These are phyloP conservation scores for Colletotrichum salicis DNA, from an alignment of 2,329 filamentous ascomycete genomes.

Conservation along the genomic window DNA sequence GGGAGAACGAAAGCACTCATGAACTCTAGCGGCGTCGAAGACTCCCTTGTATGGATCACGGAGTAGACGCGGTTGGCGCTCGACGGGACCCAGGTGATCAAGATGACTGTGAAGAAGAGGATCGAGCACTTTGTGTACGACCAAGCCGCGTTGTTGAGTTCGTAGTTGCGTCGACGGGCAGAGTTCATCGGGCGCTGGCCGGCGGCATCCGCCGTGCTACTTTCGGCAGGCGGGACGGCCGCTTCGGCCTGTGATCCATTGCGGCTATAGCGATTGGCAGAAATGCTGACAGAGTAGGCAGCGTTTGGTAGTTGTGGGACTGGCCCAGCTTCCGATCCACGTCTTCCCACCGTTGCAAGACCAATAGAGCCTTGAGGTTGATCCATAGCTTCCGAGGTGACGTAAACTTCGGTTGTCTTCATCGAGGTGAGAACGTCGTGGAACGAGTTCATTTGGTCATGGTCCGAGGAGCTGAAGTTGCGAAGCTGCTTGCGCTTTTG, in stretches of 20 bases:
- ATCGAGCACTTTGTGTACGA: constrained; percentile 77
- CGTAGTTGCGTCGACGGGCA: constrained; percentile 54
- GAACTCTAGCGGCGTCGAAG: constrained; percentile 71
- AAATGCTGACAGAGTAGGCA: constrained; percentile 58
- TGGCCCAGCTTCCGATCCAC: constrained; percentile 34
- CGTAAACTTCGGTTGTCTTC: constrained; percentile 73
- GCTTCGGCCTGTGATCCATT: constrained; percentile 41
- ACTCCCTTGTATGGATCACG: constrained; percentile 64
- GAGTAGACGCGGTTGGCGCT: constrained; percentile 81
- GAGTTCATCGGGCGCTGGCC: constrained; percentile 42
- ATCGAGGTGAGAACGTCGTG: constrained; percentile 59
- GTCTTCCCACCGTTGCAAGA: constrained; percentile 45
- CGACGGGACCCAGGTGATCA: constrained; percentile 81
- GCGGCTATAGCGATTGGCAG: constrained; percentile 44
- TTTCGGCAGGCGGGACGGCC: constrained; percentile 42
- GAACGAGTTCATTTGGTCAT: constrained; percentile 49
- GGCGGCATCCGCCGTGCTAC: constrained; percentile 31
- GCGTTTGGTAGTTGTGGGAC: constrained; percentile 16
- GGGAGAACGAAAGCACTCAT: constrained; percentile 80
- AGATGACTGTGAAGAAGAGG: constrained; percentile 76
- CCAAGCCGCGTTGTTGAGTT: constrained; percentile 73
- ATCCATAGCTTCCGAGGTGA: constrained; percentile 63
- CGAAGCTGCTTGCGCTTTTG: constrained; percentile 71
- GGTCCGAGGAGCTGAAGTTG: constrained; percentile 61
- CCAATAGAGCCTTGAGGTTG: constrained; percentile 44